These are phyloP conservation scores for Erodium moschatum DNA, from an alignment of 441 rosid genomes.

Conservation along the genomic window DNA sequence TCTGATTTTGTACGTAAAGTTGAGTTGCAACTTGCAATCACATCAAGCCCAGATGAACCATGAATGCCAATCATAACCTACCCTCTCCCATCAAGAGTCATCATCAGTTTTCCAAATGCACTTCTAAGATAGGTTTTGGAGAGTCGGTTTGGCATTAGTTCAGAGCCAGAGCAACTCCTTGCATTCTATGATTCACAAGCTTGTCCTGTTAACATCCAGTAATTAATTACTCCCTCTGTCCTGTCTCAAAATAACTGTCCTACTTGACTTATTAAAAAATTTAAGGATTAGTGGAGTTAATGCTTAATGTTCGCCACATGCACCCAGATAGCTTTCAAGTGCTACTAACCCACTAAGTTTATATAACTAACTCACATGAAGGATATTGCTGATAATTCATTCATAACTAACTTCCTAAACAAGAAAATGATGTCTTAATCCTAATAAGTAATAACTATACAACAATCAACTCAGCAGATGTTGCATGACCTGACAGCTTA, in stretches of 20 bases:
- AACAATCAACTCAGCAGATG: not conserved
- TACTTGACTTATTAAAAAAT: not conserved
- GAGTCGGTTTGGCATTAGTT: not conserved
- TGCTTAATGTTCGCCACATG: not conserved
- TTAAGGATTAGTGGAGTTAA: not conserved
- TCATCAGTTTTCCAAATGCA: not conserved
- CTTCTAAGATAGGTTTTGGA: not conserved
- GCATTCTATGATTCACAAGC: not conserved
- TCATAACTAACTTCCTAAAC: not conserved
- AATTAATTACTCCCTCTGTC: not conserved
- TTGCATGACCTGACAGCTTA: not conserved
- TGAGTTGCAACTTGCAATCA: not conserved
- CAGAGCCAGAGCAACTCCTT: not conserved
- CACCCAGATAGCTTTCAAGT: not conserved
- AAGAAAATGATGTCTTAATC: no score
- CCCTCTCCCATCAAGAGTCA: not conserved
- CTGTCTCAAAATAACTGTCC: not conserved
- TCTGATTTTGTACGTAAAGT: not conserved
- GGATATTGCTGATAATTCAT: not conserved
- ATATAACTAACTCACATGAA: not conserved
- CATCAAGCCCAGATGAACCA: not conserved
- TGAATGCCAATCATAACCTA: slow-evolving; percentile 4
- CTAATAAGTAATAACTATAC: no score
- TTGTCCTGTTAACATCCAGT: not conserved
- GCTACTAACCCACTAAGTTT: no score